Evolutionary conservation across 129 eudicot genomes (phyloP).

Genomic region (Pulicaria dysenterica): DNA sequence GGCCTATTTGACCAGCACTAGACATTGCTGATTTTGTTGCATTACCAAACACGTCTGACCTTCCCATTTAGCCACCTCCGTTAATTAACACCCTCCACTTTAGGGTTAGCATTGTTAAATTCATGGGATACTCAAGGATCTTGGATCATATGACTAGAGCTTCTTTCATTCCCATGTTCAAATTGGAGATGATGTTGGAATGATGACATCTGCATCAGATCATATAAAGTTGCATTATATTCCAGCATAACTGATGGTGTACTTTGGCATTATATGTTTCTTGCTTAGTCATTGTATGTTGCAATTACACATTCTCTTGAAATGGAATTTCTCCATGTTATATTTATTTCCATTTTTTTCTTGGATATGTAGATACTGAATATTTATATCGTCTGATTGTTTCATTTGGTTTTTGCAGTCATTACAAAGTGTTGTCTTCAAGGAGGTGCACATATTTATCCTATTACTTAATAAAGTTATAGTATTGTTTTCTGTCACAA

Average conservation of each 20-base stretch:
- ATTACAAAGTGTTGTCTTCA: conserved; percentile 95
- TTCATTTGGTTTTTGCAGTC: conserved; percentile 62
- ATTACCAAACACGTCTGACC: not conserved
- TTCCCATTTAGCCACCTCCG: too few relatives aligned
- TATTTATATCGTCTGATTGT: conserved; percentile 27
- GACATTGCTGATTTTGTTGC: not conserved
- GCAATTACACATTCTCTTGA: not conserved
- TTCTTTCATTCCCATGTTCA: not conserved
- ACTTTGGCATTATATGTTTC: not conserved
- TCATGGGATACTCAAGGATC: conserved; percentile 13
- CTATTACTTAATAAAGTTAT: conserved; percentile 12
- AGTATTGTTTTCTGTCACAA: conserved; percentile 6
- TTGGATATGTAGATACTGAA: not conserved
- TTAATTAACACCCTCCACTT: too few relatives aligned
- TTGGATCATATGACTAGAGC: not conserved
- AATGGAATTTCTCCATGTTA: not conserved
- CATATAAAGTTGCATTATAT: too few relatives aligned
- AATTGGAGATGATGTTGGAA: not conserved
- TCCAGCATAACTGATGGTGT: too few relatives aligned
- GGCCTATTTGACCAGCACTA: not conserved
- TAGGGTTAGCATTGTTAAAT: not conserved
- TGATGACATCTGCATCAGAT: too few relatives aligned
- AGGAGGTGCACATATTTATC: conserved; percentile 62
- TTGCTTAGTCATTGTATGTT: not conserved
- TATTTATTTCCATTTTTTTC: not conserved